These are phyloP conservation scores for Aspergillus heteromorphus DNA, from an alignment of 495 filamentous ascomycete genomes.

Conservation along the genomic window DNA sequence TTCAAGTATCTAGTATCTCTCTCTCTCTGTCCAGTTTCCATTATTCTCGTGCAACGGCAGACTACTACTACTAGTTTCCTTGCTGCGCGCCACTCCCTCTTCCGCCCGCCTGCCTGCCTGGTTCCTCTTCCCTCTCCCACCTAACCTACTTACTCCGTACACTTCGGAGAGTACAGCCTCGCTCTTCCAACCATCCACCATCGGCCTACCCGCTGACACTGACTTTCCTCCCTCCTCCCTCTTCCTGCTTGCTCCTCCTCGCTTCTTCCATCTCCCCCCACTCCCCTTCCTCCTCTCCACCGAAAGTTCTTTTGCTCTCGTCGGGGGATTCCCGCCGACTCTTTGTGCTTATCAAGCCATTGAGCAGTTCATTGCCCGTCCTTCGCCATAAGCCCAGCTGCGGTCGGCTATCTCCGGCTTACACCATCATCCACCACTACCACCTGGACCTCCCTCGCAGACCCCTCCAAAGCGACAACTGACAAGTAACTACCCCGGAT, in stretches of 20 bases:
- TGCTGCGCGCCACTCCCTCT: conserved; percentile 3
- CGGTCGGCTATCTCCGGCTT: conserved; percentile 38
- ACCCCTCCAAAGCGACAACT: background rate
- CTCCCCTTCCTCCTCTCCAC: background rate
- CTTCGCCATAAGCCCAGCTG: conserved; percentile 10
- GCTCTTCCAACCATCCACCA: background rate
- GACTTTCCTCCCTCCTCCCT: background rate
- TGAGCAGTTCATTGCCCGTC: conserved; percentile 16
- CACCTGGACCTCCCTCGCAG: conserved; percentile 9
- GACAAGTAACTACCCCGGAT: background rate
- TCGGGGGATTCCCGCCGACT: background rate
- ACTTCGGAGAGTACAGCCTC: conserved; percentile 4
- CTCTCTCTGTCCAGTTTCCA: background rate
- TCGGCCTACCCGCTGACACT: background rate
- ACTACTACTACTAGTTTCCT: conserved; percentile 11
- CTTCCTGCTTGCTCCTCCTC: background rate
- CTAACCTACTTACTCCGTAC: no score
- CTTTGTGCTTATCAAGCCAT: conserved; percentile 26
- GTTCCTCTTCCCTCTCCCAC: no score
- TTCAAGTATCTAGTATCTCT: background rate
- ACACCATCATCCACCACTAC: no score
- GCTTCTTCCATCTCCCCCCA: background rate
- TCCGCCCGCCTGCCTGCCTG: no score
- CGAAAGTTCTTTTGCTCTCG: background rate
- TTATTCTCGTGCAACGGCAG: conserved; percentile 3